Evolutionary conservation across 2,329 filamentous ascomycete genomes (phyloP).

Genomic region (Aspergillus uvarum): DNA sequence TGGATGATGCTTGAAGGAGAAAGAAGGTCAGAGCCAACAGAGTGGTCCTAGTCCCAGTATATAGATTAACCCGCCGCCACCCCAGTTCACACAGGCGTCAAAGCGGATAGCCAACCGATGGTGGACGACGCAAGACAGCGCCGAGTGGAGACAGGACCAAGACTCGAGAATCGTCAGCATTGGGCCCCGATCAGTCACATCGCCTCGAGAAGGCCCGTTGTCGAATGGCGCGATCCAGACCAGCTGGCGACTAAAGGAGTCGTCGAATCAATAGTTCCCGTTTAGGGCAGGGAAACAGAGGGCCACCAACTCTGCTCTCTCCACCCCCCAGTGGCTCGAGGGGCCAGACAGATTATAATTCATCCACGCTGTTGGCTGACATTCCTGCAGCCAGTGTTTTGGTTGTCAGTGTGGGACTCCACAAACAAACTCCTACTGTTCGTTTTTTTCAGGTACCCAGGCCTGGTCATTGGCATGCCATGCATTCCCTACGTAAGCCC

Average conservation of each 20-base stretch:
- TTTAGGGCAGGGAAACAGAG: conserved; percentile 5
- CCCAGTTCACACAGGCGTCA: background rate
- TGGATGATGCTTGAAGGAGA: background rate
- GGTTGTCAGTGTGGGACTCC: background rate
- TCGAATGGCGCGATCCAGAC: background rate
- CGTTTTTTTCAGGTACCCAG: background rate
- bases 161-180: conserved; percentile 8
- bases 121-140: background rate
- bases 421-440: background rate
- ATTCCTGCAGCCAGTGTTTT: background rate
- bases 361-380: background rate
- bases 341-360: background rate
- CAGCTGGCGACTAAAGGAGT: background rate
- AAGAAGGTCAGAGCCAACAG: background rate
- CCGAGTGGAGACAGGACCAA: background rate
- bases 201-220: background rate
- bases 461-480: conserved; percentile 1
- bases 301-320: background rate
- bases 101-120: background rate
- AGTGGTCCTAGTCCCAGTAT: background rate
- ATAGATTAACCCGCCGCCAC: background rate
- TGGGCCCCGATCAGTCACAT: background rate
- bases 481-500: conserved; percentile 3
- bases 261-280: conserved; percentile 6
- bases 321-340: background rate